Percentiles rank a stretch among this genome's conserved stretches.
Evolutionary conservation across 352 stramenopile genomes (phyloP).

Genomic region (Phytophthora macrochlamydospora): DNA sequence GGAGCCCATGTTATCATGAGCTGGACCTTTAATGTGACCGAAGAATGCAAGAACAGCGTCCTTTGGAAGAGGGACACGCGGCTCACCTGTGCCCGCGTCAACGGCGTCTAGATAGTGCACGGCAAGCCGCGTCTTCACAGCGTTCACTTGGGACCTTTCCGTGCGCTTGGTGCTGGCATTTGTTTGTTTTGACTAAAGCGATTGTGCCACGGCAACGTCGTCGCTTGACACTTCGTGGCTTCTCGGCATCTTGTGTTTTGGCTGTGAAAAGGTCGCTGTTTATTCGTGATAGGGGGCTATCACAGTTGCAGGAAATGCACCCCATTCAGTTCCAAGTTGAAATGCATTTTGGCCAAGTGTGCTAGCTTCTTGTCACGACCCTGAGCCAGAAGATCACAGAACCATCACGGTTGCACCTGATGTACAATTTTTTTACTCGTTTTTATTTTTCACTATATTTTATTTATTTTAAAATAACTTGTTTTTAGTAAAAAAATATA

Average conservation of each 20-base stretch:
- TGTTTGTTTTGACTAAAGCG: conserved; percentile 1
- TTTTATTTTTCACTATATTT: neutral
- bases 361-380: no score
- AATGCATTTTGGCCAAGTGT: no score
- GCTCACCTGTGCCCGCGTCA: neutral
- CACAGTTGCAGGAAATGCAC: no score
- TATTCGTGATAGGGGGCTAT: no score
- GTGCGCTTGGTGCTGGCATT: conserved; percentile 7
- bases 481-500: no score
- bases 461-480: neutral
- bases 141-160: conserved; percentile 1
- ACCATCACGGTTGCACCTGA: no score
- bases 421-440: neutral
- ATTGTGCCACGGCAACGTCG: conserved; percentile 1
- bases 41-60: conserved; percentile 7
- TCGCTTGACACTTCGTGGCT: no score
- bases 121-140: conserved; percentile 1
- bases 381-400: no score
- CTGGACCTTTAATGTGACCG: neutral
- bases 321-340: no score
- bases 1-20: neutral
- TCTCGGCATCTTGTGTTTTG: no score
- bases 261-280: no score
- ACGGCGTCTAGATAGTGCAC: neutral
- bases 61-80: neutral